Conservation (phyloP, 164 flowering plant genomes). For the Macadamia tetraphylla region DNA sequence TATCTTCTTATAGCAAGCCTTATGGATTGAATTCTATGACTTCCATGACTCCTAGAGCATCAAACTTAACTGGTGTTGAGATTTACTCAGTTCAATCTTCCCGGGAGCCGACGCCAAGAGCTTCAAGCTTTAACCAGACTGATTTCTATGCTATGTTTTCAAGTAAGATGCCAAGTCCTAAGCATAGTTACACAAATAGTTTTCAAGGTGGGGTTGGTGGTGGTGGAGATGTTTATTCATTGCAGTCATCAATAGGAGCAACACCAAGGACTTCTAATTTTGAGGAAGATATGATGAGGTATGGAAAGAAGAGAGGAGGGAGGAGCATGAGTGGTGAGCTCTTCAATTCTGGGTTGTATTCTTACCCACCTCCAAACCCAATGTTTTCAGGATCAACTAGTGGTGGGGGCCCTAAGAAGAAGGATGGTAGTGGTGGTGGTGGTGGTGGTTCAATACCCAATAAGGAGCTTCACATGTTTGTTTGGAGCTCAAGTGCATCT, state of each 20-base stretch:
- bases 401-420: not conserved
- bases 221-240: constrained; percentile 34
- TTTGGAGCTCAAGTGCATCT: constrained; percentile 72
- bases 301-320: constrained; percentile 27
- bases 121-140: too few relatives aligned
- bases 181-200: constrained; percentile 33
- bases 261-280: constrained; percentile 61
- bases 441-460: constrained; percentile 10
- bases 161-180: constrained; percentile 34
- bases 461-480: constrained; percentile 65
- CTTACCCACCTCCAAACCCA: constrained; percentile 51
- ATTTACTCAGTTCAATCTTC: constrained; percentile 65
- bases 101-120: constrained; percentile 71
- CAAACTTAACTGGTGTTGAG: constrained; percentile 11
- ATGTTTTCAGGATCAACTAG: constrained; percentile 18
- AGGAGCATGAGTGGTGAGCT: constrained; percentile 64
- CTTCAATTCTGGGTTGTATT: constrained; percentile 18
- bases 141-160: too few relatives aligned
- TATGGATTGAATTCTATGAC: constrained; percentile 31
- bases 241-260: constrained; percentile 48
- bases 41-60: constrained; percentile 67
- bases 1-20: constrained; percentile 43
- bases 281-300: constrained; percentile 45
- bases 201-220: constrained; percentile 16
- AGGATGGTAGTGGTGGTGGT: constrained; percentile 14